Conservation (phyloP, 257 asterid genomes). For the Petrea volubilis region DNA sequence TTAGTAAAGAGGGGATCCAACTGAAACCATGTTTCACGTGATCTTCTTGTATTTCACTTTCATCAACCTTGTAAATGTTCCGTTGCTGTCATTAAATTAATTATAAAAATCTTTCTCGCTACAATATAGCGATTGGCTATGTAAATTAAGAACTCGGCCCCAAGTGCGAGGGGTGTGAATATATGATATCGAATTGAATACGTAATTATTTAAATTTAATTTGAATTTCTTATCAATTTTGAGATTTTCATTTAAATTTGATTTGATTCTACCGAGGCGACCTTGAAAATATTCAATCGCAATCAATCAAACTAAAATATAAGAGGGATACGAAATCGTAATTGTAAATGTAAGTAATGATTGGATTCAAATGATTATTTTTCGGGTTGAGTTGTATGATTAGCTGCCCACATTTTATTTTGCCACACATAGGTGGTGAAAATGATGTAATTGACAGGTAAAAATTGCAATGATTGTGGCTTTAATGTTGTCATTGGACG, state of each 20-base stretch:
- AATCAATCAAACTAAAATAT: background rate
- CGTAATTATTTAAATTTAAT: no score
- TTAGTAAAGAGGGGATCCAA: background rate
- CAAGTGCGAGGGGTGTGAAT: background rate
- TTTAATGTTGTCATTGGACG: background rate
- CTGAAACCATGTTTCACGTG: slow-evolving; percentile 24
- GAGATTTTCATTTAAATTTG: no score
- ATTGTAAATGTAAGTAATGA: slow-evolving; percentile 7
- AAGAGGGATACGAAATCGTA: slow-evolving; percentile 6
- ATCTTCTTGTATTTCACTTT: slow-evolving; percentile 13
- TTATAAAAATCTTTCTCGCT: slow-evolving; percentile 23
- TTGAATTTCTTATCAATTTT: no score
- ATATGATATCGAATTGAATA: no score
- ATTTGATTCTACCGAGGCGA: no score
- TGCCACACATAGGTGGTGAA: slow-evolving; percentile 9
- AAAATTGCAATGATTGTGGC: background rate
- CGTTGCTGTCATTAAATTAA: slow-evolving; percentile 24
- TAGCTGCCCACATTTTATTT: slow-evolving; percentile 24
- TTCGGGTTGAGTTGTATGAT: slow-evolving; percentile 14
- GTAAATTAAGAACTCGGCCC: background rate
- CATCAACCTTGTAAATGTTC: slow-evolving; percentile 35
- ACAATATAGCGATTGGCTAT: slow-evolving; percentile 2
- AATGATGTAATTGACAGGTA: slow-evolving; percentile 21
- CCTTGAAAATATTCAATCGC: background rate
- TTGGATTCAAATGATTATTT: slow-evolving; percentile 31